Percentiles rank a stretch among this genome's conserved stretches.
Evolutionary conservation across 2,329 filamentous ascomycete species (phyloP).

Genomic region (Trichoderma sp.): DNA sequence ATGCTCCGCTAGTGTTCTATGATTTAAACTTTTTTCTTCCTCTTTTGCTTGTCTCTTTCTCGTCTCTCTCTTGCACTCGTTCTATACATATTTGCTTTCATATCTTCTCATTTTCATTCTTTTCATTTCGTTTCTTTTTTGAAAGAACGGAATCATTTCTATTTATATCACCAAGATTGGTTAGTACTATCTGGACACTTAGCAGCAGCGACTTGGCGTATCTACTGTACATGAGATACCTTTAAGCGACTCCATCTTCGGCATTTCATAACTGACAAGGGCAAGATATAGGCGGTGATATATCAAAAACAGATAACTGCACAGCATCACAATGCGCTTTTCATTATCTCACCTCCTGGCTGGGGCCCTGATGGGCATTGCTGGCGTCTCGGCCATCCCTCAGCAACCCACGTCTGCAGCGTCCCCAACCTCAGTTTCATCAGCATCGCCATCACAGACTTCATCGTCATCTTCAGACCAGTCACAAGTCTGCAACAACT

Average conservation of each 20-base stretch:
- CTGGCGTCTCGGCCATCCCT: constrained; percentile 28
- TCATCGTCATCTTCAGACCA: constrained; percentile 21
- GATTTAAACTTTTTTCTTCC: not conserved
- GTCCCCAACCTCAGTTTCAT: not conserved
- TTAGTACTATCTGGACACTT: not conserved
- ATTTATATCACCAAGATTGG: not conserved
- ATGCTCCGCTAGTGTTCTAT: constrained; percentile 2
- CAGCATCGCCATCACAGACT: constrained; percentile 5
- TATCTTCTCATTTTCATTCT: not conserved
- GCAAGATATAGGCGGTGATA: not conserved
- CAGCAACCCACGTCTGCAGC: constrained; percentile 20
- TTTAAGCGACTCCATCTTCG: not conserved
- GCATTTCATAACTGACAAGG: not conserved
- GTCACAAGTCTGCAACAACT: constrained; percentile 71
- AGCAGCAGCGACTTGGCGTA: not conserved
- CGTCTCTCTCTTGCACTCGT: not conserved
- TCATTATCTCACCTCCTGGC: constrained; percentile 25
- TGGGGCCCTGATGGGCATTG: constrained; percentile 23
- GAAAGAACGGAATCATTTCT: not conserved
- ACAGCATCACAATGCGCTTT: constrained; percentile 22
- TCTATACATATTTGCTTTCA: not conserved
- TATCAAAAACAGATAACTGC: not conserved
- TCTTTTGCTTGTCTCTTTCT: not conserved
- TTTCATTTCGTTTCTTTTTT: not conserved
- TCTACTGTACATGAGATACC: not conserved